Base-by-base conservation (phyloP, 441 rosid species). In the Mallotus repandus region DNA sequence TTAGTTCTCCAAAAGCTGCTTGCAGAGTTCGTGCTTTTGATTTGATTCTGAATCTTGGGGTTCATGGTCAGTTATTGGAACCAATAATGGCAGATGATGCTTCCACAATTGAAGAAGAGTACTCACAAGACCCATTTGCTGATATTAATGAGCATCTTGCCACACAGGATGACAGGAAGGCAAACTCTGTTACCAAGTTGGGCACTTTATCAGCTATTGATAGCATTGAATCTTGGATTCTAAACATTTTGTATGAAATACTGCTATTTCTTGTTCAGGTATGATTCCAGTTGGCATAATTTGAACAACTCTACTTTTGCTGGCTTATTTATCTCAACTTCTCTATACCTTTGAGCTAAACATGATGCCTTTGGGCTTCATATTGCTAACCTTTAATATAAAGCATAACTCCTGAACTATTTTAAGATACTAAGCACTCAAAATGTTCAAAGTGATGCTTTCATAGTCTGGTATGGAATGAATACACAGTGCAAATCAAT, bases 191-290 rank as follows among this genome's bases (percentile, higher is more conserved):
- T 52, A 85, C 85, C 78, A 84, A 80, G 82, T 72, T 83, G 74
- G 89, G 77, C 60, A 63, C 79, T 77, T 84, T 83, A 69, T 83
- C 98, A 69, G 95, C 98, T 68, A 86, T 94, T 78, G 85, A 86
- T 74, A 87, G 82, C 54, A 86, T 96, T 78, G 99, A 94, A 85
- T 83, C 95, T 68, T 96, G 98, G 99, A 92, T 96, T 76, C 81
- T 94, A 68, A 91, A 88, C 80, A 96, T 96, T 80, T 80, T 96
- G 69, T 88, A 86, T 75, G 98, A 94, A 82, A 88, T 89, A 76
- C 98, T 96, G 78, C 93, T 96, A 71, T 89, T 92, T 83, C 97
- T 96, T 67, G 98, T 96, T 84, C 99, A 94, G 98, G 98, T 96
- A 84, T 70, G 56, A 58, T 63, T 61, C 52, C 50, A 3, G 64